Base-by-base conservation (phyloP, 768 basidiomycete species). In the Tricholoma flavovirens region DNA sequence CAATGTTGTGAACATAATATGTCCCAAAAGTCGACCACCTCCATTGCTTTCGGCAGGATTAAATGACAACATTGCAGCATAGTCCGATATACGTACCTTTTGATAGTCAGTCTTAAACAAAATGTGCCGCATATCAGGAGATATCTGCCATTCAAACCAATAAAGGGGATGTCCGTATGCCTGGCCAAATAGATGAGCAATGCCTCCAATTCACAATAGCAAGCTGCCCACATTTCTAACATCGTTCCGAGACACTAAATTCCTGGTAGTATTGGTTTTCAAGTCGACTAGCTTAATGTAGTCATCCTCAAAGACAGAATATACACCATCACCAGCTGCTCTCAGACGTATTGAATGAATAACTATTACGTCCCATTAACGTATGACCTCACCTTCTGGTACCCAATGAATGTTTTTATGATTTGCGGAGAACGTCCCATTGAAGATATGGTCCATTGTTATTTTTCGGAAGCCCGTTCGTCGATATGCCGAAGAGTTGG, bases 251-350 rank as follows among this genome's bases (percentile, higher is more conserved):
- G 76, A 69, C 30, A 94, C 81, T 24, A 96, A 73, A 29, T 76
- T 72, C 19, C 71, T 80, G 0, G 88, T 88, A 4, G 73, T 76
- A 63, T 91, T 92, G 22, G 81, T 83, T 69, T 87, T 84, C 19
- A 98, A 76, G 64, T 95, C 88, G 4, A 90, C 84, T 4, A 99
- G 80, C 33, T 83, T 77, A 68, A 99, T 90, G 53, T 78, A 76
- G 11, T 82, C 83, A 24, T 80, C 73, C 49, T 83, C 72, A 19
- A 71, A 72, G 1, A 82, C 74, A 5, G 90, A 90, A 73, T 87
- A 97, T 1, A 97, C 90, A 0, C 97, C 97, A 67, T 99, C 97
- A 0, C 92, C 93, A 62, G 95, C 97, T 97, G 54, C 21, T 2
- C 38, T 42, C 46, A 6, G 15, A 5, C 24, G 9, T 5, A 36